Base-by-base conservation (phyloP, 2,329 filamentous ascomycete species). In the Phaeosphaeriaceae sp. region DNA sequence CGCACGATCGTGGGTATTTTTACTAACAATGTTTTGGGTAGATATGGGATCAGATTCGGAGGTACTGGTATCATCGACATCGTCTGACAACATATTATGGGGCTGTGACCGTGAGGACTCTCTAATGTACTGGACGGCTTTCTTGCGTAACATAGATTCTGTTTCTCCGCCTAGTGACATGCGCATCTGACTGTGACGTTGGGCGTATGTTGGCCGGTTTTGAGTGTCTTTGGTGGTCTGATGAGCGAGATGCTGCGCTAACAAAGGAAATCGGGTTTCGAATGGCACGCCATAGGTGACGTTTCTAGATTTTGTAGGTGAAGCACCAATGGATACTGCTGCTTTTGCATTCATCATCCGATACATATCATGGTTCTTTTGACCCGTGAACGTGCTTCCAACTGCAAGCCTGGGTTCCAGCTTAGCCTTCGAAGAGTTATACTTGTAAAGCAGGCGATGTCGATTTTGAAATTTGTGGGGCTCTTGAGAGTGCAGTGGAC, bases 311-410 rank as follows among this genome's bases (percentile, higher is more conserved):
- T 16, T 30, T 20, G 41, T 41, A 12, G 39, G 42, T 1, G 20
- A 23, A n/a, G 15, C 45, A 4, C 35, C 9, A 1, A 45, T 29
- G 15, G 34, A 50, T 13, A 48, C 38, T 11, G 39, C 12, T 9
- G 38, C 44, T 28, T 52, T 60, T 8, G 52, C 52, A 8, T 52
- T 54, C 33, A 50, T 56, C 46, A 50, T 54, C 2, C 49, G 54
- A 33, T 60, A 55, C 33, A 61, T 54, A 28, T 60, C 54, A 5
- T 60, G 49, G 12, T 46, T 52, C 36, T 49, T 42, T 20, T 60
- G 50, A 7, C 58, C 59, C 6, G 49, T 56, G 28, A 55, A 54
- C 1, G 43, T 56, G 13, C 35, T 56, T 9, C 52, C 47, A 18
- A 50, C 54, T 0, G 44, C 39, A 28, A 52, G 46, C 26, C 32